These are phyloP conservation scores for Pseudogymnoascus sp. DNA, from an alignment of 2,329 filamentous ascomycete species.

Conservation along the genomic window DNA sequence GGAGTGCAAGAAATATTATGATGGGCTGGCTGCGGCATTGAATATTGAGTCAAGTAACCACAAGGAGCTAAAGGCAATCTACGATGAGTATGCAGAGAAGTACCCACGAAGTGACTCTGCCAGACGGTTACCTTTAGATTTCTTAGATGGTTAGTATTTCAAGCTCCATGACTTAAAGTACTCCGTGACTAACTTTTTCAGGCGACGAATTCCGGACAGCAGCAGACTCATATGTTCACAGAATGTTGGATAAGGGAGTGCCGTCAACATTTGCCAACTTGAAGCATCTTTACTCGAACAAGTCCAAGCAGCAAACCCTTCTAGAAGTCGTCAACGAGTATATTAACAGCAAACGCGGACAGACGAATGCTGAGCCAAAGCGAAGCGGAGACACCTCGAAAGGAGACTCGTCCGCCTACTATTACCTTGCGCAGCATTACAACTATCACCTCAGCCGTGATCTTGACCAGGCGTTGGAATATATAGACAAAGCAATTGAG, in stretches of 20 bases:
- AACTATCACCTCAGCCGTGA: slow-evolving; percentile 86
- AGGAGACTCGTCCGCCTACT: slow-evolving; percentile 73
- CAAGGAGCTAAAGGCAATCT: slow-evolving; percentile 63
- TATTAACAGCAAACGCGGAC: slow-evolving; percentile 47
- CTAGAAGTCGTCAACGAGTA: slow-evolving; percentile 73
- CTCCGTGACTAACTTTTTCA: slow-evolving; percentile 26
- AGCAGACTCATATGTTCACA: slow-evolving; percentile 68
- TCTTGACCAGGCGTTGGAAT: slow-evolving; percentile 70
- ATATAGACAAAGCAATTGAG: slow-evolving; percentile 75
- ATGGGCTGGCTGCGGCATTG: slow-evolving; percentile 62
- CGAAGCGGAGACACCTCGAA: slow-evolving; percentile 41
- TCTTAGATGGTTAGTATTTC: slow-evolving; percentile 57
- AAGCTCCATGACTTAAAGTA: not conserved
- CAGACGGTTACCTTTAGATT: slow-evolving; percentile 79
- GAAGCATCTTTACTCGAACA: slow-evolving; percentile 80
- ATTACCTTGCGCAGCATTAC: slow-evolving; percentile 95
- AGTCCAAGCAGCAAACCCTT: slow-evolving; percentile 68
- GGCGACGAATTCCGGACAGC: slow-evolving; percentile 73
- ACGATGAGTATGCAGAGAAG: slow-evolving; percentile 73
- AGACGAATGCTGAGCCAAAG: slow-evolving; percentile 35
- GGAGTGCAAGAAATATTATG: slow-evolving; percentile 81
- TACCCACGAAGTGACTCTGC: slow-evolving; percentile 78
- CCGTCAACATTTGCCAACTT: slow-evolving; percentile 95
- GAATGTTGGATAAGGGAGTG: slow-evolving; percentile 85
- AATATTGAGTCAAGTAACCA: slow-evolving; percentile 53